Percentiles rank a stretch among this genome's conserved stretches.
Evolutionary conservation across 495 filamentous ascomycete genomes (phyloP).

Genomic region (Hypoxylon cercidicola): DNA sequence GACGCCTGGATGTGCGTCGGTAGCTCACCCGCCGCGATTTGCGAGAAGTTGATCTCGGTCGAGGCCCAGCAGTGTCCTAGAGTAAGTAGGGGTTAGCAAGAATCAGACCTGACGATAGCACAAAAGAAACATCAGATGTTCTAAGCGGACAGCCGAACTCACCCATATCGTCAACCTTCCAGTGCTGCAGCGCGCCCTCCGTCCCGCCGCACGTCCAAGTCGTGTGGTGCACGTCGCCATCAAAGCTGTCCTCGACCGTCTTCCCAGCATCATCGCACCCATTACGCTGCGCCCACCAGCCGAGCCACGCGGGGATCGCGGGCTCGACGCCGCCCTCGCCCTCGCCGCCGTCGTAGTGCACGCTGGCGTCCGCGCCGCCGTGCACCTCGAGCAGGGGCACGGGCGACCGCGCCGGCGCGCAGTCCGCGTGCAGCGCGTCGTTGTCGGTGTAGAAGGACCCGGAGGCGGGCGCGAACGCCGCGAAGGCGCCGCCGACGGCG

Average conservation of each 20-base stretch:
- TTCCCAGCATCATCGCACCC: constrained; percentile 38
- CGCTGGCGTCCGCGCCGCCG: constrained; percentile 52
- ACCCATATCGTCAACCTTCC: constrained; percentile 56
- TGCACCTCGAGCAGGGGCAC: constrained; percentile 60
- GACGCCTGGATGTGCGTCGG: constrained; percentile 49
- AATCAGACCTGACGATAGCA: not conserved
- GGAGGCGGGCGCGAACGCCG: constrained; percentile 57
- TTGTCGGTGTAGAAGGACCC: constrained; percentile 46
- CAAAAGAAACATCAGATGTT: not conserved
- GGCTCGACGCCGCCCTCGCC: constrained; percentile 52
- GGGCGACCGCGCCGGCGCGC: constrained; percentile 50
- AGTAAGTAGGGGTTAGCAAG: constrained; percentile 16
- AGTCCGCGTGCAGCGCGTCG: constrained; percentile 37
- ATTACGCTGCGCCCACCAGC: constrained; percentile 52
- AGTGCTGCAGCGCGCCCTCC: constrained; percentile 57
- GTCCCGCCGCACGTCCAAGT: constrained; percentile 52
- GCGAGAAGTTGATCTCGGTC: constrained; percentile 50
- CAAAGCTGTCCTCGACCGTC: constrained; percentile 44
- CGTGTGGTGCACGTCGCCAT: constrained; percentile 45
- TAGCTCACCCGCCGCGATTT: constrained; percentile 40
- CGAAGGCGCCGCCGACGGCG: constrained; percentile 51
- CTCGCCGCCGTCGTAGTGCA: constrained; percentile 49
- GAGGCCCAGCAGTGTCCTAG: constrained; percentile 49
- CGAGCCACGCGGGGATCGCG: constrained; percentile 48
- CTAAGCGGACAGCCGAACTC: constrained; percentile 10